Conservation (phyloP, 768 basidiomycete genomes). For the Lentinula guzmanii region DNA sequence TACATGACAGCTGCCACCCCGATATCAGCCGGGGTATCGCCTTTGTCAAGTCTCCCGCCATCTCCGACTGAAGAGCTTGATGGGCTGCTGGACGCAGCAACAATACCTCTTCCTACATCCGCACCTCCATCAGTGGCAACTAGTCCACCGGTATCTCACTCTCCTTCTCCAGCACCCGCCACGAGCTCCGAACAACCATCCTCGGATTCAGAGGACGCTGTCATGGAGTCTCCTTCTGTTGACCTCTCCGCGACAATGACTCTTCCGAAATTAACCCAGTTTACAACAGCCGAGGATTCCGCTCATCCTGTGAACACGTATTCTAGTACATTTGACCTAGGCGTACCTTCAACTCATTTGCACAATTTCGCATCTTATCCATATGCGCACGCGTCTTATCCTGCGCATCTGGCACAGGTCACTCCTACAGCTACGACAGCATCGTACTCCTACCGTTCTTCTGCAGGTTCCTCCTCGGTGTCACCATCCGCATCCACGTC, state of each 20-base stretch:
- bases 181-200: slow-evolving; percentile 2
- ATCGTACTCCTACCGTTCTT: background rate
- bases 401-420: background rate
- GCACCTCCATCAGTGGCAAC: slow-evolving; percentile 22
- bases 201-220: background rate
- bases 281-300: background rate
- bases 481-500: background rate
- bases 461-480: background rate
- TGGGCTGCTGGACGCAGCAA: slow-evolving; percentile 28
- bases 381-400: background rate
- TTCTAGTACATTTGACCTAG: background rate
- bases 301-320: no score
- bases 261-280: background rate
- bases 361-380: background rate
- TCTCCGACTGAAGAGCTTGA: slow-evolving; percentile 8
- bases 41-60: slow-evolving; percentile 10
- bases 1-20: slow-evolving; percentile 7
- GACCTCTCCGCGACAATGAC: background rate
- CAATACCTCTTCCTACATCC: slow-evolving; percentile 32
- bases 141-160: slow-evolving; percentile 27
- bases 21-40: slow-evolving; percentile 8
- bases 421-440: background rate
- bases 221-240: background rate
- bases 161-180: slow-evolving; percentile 13
- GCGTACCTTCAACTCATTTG: background rate